phyloP scores from a whole-genome alignment of 495 filamentous ascomycete species.

The Trichoderma asperelloides region DNA sequence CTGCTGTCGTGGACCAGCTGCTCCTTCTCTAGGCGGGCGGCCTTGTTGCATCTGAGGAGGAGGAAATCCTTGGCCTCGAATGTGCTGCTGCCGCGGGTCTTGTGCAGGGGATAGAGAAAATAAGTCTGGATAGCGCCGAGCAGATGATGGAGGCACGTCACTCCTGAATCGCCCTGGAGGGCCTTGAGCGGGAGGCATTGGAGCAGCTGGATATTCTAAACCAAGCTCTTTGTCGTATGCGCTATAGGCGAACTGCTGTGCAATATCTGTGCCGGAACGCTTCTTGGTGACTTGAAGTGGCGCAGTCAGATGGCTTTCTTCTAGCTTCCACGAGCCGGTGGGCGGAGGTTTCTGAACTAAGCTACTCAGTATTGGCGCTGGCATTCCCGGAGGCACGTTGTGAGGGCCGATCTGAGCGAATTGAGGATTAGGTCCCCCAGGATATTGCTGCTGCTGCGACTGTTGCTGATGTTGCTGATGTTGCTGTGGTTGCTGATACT shows the following conservation, averaged over 20 bases:
- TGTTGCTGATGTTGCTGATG: constrained; percentile 12
- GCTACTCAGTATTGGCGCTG: constrained; percentile 18
- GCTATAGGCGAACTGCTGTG: constrained; percentile 24
- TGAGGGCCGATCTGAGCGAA: constrained; percentile 15
- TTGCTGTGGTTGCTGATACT: constrained; percentile 1
- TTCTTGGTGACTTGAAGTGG: constrained; percentile 22
- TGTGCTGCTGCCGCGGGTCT: constrained; percentile 4
- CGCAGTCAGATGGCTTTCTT: constrained; percentile 36
- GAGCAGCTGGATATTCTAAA: neutral
- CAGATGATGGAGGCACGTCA: constrained; percentile 30
- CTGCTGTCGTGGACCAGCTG: constrained; percentile 13
- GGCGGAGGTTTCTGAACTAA: constrained; percentile 16
- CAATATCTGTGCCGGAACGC: constrained; percentile 16
- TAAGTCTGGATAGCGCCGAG: constrained; percentile 27
- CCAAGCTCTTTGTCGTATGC: constrained; percentile 40
- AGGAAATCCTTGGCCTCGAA: neutral
- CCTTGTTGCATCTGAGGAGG: constrained; percentile 15
- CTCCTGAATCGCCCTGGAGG: constrained; percentile 19
- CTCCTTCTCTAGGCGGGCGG: constrained; percentile 19
- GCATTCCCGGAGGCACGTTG: constrained; percentile 1
- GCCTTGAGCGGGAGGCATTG: constrained; percentile 10
- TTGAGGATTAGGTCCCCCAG: neutral
- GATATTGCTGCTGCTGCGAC: constrained; percentile 9
- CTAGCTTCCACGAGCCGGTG: constrained; percentile 27
- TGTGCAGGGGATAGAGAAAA: constrained; percentile 13